Percentiles rank a stretch among this genome's conserved stretches.
phyloP scores from a whole-genome alignment of 2,329 filamentous ascomycete genomes.

The Tolypocladium ovalisporum region DNA sequence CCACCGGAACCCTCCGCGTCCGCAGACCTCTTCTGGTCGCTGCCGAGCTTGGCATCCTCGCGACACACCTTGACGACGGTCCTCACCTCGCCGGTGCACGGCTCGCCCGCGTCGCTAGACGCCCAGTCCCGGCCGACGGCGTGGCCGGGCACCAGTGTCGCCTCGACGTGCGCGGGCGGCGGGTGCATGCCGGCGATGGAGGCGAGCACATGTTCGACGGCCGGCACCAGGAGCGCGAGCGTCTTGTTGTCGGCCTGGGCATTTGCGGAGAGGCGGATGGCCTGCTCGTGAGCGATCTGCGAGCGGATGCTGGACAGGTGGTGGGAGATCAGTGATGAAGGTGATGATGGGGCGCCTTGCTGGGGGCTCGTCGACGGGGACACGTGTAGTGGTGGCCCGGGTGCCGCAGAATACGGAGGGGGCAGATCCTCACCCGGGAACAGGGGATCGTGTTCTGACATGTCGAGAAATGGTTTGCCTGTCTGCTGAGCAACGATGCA shows the following conservation, averaged over 20 bases:
- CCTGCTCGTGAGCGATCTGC: constrained; percentile 23
- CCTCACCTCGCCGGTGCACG: constrained; percentile 16
- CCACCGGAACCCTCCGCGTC: too few species aligned
- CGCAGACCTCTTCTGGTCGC: constrained; percentile 13
- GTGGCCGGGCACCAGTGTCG: constrained; percentile 32
- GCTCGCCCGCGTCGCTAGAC: constrained; percentile 21
- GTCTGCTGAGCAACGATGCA: too few species aligned
- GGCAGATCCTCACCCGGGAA: neutral
- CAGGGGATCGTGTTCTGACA: neutral
- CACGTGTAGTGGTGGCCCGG: neutral
- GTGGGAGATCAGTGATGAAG: constrained; percentile 18
- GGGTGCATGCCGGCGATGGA: constrained; percentile 22
- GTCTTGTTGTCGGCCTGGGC: constrained; percentile 26
- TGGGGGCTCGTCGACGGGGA: neutral
- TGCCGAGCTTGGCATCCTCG: neutral
- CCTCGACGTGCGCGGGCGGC: constrained; percentile 24
- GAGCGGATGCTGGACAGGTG: constrained; percentile 25
- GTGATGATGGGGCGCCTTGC: neutral
- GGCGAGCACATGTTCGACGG: constrained; percentile 29
- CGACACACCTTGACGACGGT: constrained; percentile 18
- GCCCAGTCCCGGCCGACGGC: constrained; percentile 26
- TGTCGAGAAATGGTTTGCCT: neutral
- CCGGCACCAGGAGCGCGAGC: constrained; percentile 27
- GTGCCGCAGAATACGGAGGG: neutral
- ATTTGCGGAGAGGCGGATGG: constrained; percentile 20